Conservation (phyloP, 2,329 filamentous ascomycete species). For the Fusarium sacchari region DNA sequence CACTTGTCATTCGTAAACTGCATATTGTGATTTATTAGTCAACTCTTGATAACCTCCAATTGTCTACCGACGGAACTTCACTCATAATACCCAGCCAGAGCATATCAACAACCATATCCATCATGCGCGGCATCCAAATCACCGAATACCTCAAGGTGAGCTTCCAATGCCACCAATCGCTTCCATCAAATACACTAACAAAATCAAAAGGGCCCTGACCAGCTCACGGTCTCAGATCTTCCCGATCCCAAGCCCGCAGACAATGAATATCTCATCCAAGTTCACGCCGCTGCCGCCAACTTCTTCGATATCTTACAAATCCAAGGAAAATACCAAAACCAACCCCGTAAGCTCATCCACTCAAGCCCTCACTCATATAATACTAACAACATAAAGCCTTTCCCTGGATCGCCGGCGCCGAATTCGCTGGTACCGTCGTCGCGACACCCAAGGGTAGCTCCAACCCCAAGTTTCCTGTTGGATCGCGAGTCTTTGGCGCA, state of each 20-base stretch:
- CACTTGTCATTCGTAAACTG: not conserved
- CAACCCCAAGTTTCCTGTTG: conserved; percentile 74
- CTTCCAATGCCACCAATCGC: not conserved
- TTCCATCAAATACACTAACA: not conserved
- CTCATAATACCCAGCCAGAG: not conserved
- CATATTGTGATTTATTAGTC: not conserved
- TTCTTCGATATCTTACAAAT: conserved; percentile 98
- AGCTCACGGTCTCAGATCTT: conserved; percentile 79
- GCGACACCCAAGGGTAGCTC: conserved; percentile 66
- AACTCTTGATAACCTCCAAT: no score
- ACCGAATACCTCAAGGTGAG: conserved; percentile 78
- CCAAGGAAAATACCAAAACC: conserved; percentile 93
- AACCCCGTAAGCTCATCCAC: conserved; percentile 66
- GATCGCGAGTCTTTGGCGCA: conserved; percentile 87
- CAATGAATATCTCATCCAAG: conserved; percentile 85
- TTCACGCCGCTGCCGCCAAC: conserved; percentile 89
- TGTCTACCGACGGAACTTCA: not conserved
- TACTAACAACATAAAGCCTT: conserved; percentile 60
- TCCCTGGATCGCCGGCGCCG: conserved; percentile 86
- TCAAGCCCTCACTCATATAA: not conserved
- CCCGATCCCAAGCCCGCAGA: conserved; percentile 77
- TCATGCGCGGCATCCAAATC: conserved; percentile 80
- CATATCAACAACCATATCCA: conserved; percentile 40
- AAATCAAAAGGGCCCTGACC: conserved; percentile 72
- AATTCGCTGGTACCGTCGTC: conserved; percentile 85